Conservation (phyloP, 1,284 basidiomycete species). For the Cystobasidium slooffiae region DNA sequence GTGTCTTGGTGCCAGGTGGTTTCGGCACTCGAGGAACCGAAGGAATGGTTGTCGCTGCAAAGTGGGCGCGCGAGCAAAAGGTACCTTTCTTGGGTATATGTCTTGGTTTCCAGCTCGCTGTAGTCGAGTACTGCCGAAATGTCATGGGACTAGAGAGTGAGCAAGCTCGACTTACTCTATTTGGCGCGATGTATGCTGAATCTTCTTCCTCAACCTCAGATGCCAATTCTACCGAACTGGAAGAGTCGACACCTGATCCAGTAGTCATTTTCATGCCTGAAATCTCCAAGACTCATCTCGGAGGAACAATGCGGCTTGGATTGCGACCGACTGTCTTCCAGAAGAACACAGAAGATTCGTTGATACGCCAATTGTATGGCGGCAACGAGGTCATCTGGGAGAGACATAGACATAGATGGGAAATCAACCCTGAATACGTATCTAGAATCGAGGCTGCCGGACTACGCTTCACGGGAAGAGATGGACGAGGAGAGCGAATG, state of each 20-base stretch:
- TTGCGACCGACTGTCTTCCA: conserved; percentile 91
- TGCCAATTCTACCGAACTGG: conserved; percentile 67
- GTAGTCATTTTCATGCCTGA: conserved; percentile 99
- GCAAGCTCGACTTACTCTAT: conserved; percentile 46
- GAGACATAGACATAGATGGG: conserved; percentile 94
- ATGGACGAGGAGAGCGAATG: conserved; percentile 96
- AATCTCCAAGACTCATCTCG: conserved; percentile 96
- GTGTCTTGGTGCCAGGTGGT: conserved; percentile 93
- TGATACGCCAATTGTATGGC: conserved; percentile 82
- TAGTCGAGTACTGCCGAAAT: conserved; percentile 91
- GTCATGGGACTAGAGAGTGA: conserved; percentile 74
- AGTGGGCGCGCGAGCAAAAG: conserved; percentile 93
- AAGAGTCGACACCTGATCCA: conserved; percentile 65
- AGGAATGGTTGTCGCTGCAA: conserved; percentile 96
- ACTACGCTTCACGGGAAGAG: conserved; percentile 85
- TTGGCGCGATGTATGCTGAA: neutral
- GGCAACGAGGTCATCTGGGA: conserved; percentile 87
- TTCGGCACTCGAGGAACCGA: conserved; percentile 93
- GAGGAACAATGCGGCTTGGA: conserved; percentile 97
- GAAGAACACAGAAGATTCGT: conserved; percentile 66
- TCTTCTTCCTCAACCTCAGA: neutral
- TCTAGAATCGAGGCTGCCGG: conserved; percentile 73
- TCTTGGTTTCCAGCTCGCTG: conserved; percentile 96
- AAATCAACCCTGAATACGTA: conserved; percentile 91
- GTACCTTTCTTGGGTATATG: conserved; percentile 96